phyloP scores from a whole-genome alignment of 306 rosid genomes.

The Cicer judaicum region DNA sequence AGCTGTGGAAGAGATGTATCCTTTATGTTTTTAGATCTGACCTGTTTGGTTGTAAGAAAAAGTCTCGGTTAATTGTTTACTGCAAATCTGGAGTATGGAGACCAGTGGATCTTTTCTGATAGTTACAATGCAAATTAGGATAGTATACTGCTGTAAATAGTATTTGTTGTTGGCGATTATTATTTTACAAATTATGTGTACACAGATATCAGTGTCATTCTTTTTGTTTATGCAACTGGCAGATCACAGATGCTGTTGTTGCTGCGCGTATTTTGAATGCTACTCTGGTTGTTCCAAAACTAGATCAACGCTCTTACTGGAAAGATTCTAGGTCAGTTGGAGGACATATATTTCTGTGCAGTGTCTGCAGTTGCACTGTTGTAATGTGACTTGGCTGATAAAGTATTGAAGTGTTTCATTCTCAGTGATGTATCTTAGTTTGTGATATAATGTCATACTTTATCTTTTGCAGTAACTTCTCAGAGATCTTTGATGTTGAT shows the following conservation, averaged over 20 bases:
- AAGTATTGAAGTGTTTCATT: constrained; percentile 1
- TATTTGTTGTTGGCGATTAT: constrained; percentile 31
- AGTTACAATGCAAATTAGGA: constrained; percentile 11
- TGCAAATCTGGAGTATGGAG: constrained; percentile 21
- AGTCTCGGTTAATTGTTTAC: constrained; percentile 3
- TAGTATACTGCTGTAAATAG: constrained; percentile 9
- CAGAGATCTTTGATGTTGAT: constrained; percentile 90
- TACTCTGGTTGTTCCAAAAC: constrained; percentile 89
- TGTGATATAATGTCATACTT: constrained; percentile 40
- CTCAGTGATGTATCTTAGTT: constrained; percentile 14
- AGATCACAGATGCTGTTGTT: constrained; percentile 98
- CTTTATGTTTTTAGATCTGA: constrained; percentile 19
- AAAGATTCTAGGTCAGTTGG: constrained; percentile 86
- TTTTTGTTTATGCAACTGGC: constrained; percentile 51
- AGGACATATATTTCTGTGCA: constrained; percentile 22
- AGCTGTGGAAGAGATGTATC: constrained; percentile 28
- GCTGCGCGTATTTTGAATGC: constrained; percentile 96
- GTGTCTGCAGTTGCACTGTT: constrained; percentile 26
- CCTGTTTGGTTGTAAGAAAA: constrained; percentile 9
- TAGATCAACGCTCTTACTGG: constrained; percentile 96
- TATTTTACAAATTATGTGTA: constrained; percentile 39
- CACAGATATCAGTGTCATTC: constrained; percentile 33
- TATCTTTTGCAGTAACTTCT: constrained; percentile 79
- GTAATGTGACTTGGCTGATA: constrained; percentile 24
- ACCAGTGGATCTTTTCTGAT: constrained; percentile 13